Evolutionary conservation across 2,329 filamentous ascomycete species (phyloP).

Genomic region (Talaromyces sp.): DNA sequence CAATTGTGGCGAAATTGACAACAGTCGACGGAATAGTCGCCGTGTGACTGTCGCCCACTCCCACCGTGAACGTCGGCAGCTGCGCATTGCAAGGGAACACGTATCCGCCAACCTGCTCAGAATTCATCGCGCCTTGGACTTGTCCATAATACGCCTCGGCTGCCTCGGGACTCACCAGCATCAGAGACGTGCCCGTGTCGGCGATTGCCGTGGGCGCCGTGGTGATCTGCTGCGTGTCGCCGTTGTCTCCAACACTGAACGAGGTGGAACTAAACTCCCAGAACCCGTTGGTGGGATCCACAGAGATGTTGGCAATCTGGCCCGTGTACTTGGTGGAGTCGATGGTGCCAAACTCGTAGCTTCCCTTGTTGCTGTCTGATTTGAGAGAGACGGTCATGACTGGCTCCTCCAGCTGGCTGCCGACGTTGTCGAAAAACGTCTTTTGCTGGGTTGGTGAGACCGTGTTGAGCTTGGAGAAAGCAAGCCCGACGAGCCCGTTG

Average conservation of each 20-base stretch:
- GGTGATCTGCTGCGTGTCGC: slow-evolving; percentile 27
- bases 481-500: slow-evolving; percentile 66
- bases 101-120: slow-evolving; percentile 42
- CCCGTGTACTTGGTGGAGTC: slow-evolving; percentile 60
- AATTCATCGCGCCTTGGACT: slow-evolving; percentile 47
- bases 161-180: slow-evolving; percentile 56
- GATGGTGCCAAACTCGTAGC: slow-evolving; percentile 70
- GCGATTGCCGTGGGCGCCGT: slow-evolving; percentile 47
- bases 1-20: slow-evolving; percentile 51
- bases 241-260: slow-evolving; percentile 50
- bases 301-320: slow-evolving; percentile 54
- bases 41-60: slow-evolving; percentile 45
- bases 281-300: slow-evolving; percentile 60
- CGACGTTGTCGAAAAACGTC: slow-evolving; percentile 70
- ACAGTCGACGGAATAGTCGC: slow-evolving; percentile 52
- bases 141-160: slow-evolving; percentile 55
- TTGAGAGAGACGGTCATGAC: slow-evolving; percentile 68
- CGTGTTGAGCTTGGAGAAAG: slow-evolving; percentile 61
- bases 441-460: slow-evolving; percentile 58
- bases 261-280: slow-evolving; percentile 60
- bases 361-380: slow-evolving; percentile 50
- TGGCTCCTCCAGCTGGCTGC: slow-evolving; percentile 55
- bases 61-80: slow-evolving; percentile 52
- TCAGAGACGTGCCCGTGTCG: slow-evolving; percentile 64
- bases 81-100: slow-evolving; percentile 53